Base-by-base conservation (phyloP, 345 rosid genomes). In the Eucalyptus microcorys region DNA sequence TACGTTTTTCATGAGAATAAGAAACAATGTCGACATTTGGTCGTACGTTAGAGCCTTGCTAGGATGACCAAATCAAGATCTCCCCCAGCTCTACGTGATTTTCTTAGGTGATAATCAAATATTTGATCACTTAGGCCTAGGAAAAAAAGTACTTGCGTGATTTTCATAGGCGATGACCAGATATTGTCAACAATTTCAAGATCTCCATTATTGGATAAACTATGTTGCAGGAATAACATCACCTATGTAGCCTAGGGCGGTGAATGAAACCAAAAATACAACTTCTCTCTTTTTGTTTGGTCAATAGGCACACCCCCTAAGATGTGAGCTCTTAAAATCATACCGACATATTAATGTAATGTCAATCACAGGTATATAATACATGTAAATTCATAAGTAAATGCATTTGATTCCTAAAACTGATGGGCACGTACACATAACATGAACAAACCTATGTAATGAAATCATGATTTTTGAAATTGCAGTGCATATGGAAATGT, bases 401-500 rank as follows among this genome's bases (percentile, higher is more conserved):
- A 30, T 61, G 22, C 79, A 66, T 66, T 32, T 8, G 22, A 66
- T 22, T 66, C 79, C 1, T 66, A 32, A 16, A 66, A 32, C 1
- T 66, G 7, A 66, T 32, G 24, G 24, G 22, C 42, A 66, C 1
- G 7, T 15, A 32, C 24, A 66, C 22, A 32, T 32, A 66, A 66
- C 12, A 66, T 66, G 42, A 66, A 66, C 7, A 66, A 66, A 32
- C 22, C 22, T 14, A 34, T 66, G 79, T 16, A 66, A 66, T 2
- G 42, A 32, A 59, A 59, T 27, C 68, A 5, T 27, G 16, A 12
- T 13, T 68, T 85, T 48, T 49, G n/a, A 68, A 68, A 12, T 32
- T 89, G 16, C 91, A 92, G 94, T 64, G 93, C 92, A 15, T 93
- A 93, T 40, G 94, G 93, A 24, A 89, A 91, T n/a, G 93, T 93